Conservation (phyloP, 768 basidiomycete genomes). For the Lentinus tigrinus region DNA sequence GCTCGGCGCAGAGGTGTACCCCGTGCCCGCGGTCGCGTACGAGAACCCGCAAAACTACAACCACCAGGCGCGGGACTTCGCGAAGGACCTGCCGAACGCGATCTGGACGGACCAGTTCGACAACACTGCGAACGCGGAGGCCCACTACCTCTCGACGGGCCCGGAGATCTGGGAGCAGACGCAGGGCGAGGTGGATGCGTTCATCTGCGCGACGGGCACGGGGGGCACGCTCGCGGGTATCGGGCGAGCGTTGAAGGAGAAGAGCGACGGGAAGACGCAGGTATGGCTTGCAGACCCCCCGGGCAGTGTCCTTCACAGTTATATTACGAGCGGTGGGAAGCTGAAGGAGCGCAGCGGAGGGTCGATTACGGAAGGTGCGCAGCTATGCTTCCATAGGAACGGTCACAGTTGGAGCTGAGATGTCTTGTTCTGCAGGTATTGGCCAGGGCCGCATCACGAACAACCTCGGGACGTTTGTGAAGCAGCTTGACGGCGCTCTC, state of each 20-base stretch:
- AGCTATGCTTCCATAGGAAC: background rate
- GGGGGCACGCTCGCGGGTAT: slow-evolving; percentile 94
- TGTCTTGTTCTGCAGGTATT: slow-evolving; percentile 58
- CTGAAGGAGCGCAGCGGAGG: slow-evolving; percentile 76
- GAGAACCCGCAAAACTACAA: slow-evolving; percentile 97
- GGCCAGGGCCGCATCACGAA: slow-evolving; percentile 95
- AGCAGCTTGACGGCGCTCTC: slow-evolving; percentile 78
- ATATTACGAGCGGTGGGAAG: slow-evolving; percentile 77
- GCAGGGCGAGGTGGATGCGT: slow-evolving; percentile 76
- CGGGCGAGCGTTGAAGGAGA: slow-evolving; percentile 82
- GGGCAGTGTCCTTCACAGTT: slow-evolving; percentile 86
- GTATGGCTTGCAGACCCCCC: slow-evolving; percentile 97
- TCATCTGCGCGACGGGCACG: slow-evolving; percentile 92
- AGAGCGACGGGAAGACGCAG: slow-evolving; percentile 73
- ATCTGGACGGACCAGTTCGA: slow-evolving; percentile 99
- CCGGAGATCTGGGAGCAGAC: slow-evolving; percentile 97
- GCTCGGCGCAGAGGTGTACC: slow-evolving; percentile 95
- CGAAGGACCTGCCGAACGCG: slow-evolving; percentile 69
- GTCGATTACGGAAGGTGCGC: slow-evolving; percentile 88
- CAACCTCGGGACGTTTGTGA: slow-evolving; percentile 82
- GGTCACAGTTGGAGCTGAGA: background rate
- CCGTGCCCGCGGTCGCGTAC: slow-evolving; percentile 95
- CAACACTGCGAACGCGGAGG: slow-evolving; percentile 86
- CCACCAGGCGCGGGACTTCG: slow-evolving; percentile 92
- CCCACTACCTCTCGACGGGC: slow-evolving; percentile 88